Evolutionary conservation across 1,284 basidiomycete genomes (phyloP).

Genomic region (Ustilago sp.): DNA sequence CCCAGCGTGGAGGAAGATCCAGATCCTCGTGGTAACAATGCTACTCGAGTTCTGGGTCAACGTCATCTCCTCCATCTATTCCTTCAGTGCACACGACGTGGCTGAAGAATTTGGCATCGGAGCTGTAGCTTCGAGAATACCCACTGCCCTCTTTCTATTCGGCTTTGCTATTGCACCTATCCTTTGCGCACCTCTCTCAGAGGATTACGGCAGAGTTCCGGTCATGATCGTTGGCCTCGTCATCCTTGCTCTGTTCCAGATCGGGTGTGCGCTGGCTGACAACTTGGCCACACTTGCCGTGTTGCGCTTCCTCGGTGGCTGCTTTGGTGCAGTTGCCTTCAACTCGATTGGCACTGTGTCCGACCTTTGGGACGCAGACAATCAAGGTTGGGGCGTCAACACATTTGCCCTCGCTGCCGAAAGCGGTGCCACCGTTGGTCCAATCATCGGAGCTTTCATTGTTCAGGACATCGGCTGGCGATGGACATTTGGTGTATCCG

Average conservation of each 20-base stretch:
- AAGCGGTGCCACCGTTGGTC: conserved; percentile 46
- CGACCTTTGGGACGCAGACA: conserved; percentile 56
- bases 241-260: conserved; percentile 42
- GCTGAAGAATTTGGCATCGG: conserved; percentile 44
- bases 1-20: conserved; percentile 34
- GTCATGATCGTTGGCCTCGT: conserved; percentile 37
- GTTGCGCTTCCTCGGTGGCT: conserved; percentile 57
- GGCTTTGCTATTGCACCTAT: conserved; percentile 53
- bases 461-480: conserved; percentile 50
- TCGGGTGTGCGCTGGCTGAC: conserved; percentile 51
- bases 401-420: conserved; percentile 56
- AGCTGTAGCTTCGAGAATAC: conserved; percentile 25
- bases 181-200: conserved; percentile 51
- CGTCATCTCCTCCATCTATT: conserved; percentile 51
- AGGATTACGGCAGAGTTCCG: conserved; percentile 56
- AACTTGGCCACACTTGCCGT: conserved; percentile 50
- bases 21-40: conserved; percentile 43
- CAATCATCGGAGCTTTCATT: conserved; percentile 53
- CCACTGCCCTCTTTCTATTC: conserved; percentile 56
- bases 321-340: conserved; percentile 57
- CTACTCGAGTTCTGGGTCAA: conserved; percentile 45
- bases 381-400: conserved; percentile 61
- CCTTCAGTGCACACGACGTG: conserved; percentile 34
- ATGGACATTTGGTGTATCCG: conserved; percentile 59
- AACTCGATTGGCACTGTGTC: conserved; percentile 58